Conservation (phyloP, 2,329 filamentous ascomycete genomes). For the Penicillium sp. region DNA sequence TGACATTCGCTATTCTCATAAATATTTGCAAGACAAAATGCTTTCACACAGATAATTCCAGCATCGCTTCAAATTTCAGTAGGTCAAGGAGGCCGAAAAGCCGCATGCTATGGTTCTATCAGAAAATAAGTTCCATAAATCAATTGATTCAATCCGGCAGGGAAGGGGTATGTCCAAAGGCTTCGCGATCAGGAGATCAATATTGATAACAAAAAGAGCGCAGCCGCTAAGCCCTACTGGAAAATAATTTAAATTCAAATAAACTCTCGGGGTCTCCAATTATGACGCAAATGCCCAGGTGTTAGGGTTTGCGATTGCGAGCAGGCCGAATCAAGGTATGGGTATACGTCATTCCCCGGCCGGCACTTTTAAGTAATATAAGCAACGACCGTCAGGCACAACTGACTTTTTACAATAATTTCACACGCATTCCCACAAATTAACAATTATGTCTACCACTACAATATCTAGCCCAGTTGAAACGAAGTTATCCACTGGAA, state of each 20-base stretch:
- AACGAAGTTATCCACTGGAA: background rate
- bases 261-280: background rate
- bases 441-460: background rate
- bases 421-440: background rate
- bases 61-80: no score
- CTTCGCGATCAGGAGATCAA: background rate
- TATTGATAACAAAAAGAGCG: background rate
- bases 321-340: background rate
- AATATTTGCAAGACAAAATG: background rate
- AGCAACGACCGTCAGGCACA: background rate
- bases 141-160: background rate
- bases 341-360: background rate
- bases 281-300: background rate
- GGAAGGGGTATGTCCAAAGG: background rate
- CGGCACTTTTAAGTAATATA: background rate
- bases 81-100: background rate
- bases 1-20: background rate
- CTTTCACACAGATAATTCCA: background rate
- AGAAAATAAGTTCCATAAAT: background rate
- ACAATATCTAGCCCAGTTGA: background rate
- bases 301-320: background rate
- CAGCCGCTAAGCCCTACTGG: background rate
- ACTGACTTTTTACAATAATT: background rate
- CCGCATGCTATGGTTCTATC: background rate
- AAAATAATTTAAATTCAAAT: background rate